phyloP scores from a whole-genome alignment of 768 basidiomycete species.

The Serendipita vermifera region DNA sequence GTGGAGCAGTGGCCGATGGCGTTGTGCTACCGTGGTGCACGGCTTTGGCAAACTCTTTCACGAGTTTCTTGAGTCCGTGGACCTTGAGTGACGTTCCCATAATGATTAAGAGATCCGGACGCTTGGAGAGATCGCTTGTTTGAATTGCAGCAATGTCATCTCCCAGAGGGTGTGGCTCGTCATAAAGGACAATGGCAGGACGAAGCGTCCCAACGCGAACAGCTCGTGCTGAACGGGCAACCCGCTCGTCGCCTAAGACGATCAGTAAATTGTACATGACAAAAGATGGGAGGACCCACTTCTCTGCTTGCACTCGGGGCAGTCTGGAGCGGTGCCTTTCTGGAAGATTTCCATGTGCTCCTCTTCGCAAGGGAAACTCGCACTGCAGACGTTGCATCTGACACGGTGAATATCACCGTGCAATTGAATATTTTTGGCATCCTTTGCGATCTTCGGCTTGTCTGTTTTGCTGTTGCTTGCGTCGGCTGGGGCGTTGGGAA shows the following conservation, averaged over 20 bases:
- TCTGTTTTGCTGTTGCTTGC: not conserved
- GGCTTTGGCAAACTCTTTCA: slow-evolving; percentile 84
- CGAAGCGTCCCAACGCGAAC: slow-evolving; percentile 74
- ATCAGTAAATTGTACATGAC: slow-evolving; percentile 12
- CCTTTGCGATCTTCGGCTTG: slow-evolving; percentile 26
- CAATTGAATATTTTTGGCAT: slow-evolving; percentile 80
- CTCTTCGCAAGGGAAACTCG: slow-evolving; percentile 54
- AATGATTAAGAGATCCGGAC: slow-evolving; percentile 86
- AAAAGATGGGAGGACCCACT: slow-evolving; percentile 40
- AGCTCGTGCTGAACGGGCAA: slow-evolving; percentile 71
- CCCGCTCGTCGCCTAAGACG: slow-evolving; percentile 53
- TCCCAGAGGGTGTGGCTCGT: slow-evolving; percentile 82
- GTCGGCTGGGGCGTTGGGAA: not conserved
- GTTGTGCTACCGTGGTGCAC: slow-evolving; percentile 44
- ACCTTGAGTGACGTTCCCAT: slow-evolving; percentile 98
- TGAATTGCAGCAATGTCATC: slow-evolving; percentile 85
- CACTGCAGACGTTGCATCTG: slow-evolving; percentile 73
- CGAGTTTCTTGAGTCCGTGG: slow-evolving; percentile 83
- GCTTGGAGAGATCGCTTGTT: slow-evolving; percentile 55
- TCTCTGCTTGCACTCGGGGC: slow-evolving; percentile 70
- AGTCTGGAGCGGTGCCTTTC: slow-evolving; percentile 63
- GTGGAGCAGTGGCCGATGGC: slow-evolving; percentile 17
- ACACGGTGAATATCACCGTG: slow-evolving; percentile 92
- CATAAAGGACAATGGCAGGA: slow-evolving; percentile 89
- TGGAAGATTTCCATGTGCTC: slow-evolving; percentile 53